phyloP scores from a whole-genome alignment of 306 rosid genomes.

The Cucumis hystrix region DNA sequence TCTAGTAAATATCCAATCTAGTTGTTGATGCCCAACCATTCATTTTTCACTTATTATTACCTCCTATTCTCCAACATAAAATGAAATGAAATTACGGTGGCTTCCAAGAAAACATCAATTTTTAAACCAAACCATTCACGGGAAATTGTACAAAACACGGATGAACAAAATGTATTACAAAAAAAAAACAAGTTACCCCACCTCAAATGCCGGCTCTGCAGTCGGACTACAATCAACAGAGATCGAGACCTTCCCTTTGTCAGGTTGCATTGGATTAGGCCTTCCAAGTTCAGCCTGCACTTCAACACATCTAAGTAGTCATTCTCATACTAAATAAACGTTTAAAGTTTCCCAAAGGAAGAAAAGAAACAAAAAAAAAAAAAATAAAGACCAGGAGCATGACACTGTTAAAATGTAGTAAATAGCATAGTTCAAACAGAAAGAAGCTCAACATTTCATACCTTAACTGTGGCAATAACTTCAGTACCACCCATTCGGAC shows the following conservation, averaged over 20 bases:
- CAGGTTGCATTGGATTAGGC: constrained; percentile 51
- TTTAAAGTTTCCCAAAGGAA: background rate
- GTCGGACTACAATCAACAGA: constrained; percentile 67
- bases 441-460: constrained; percentile 13
- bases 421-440: background rate
- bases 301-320: background rate
- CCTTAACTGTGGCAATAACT: constrained; percentile 87
- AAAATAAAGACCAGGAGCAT: background rate
- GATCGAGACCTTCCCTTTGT: constrained; percentile 64
- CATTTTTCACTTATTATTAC: background rate
- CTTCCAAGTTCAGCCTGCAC: constrained; percentile 90
- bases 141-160: background rate
- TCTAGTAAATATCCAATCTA: no score
- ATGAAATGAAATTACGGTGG: background rate
- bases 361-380: background rate
- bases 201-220: constrained; percentile 74
- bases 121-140: background rate
- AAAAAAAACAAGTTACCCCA: background rate
- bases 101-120: background rate
- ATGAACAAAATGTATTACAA: background rate
- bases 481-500: constrained; percentile 69
- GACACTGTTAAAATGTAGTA: background rate
- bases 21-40: background rate
- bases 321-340: constrained; percentile 10
- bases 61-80: background rate